Evolutionary conservation across 176 grass and related monocot species (phyloP), one percentile per base, ranked within the genome.

Genomic region (Ensete glaucum): DNA sequence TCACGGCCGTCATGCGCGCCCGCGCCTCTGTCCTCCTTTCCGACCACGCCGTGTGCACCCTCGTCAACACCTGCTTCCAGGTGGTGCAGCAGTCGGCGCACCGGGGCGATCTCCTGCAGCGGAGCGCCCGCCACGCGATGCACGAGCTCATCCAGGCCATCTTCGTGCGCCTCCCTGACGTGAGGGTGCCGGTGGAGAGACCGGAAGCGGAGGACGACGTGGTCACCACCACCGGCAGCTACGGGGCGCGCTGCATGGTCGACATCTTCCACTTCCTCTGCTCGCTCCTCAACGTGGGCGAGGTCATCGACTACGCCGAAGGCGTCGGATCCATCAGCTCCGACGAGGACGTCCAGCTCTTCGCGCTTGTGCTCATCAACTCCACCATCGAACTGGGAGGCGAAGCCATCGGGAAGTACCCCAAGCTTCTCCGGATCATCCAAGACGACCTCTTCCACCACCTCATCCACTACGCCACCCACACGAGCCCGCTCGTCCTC

Each of bases 401-500:
- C 68, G 90, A 93, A 69, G 84, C 86, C 53, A 91, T 98, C 11
- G 90, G 88, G 9, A 85, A 68, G 80, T 90, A 98, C 76, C 82
- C 88, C 0, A 91, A 81, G 82, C 86, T 98, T 1, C 77, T 98
- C 53, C 83, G 76, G 14, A 81, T 98, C 55, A 85, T 98, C 77
- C 85, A 98, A 34, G 94, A 93, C 20, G 90, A 98, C 51, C 87
- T 98, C 60, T 98, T 91, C 82, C 85, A 84, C 80, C 87, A 98
- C 76, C 52, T 98, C 12, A 93, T 98, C 53, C 78, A 84, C 77
- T 78, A 85, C 27, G 88, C 90, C 16, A 85, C 82, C 0, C 77
- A 75, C 1, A 85, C 82, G 21, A 85, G 88, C 76, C 90, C 94
- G 0, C 76, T 98, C 3, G 88, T 98, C 29, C 94, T 98, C 66